Evolutionary conservation across 192 early-diverging fungal species (phyloP).

Genomic region (Phlyctochytrium arcticum): DNA sequence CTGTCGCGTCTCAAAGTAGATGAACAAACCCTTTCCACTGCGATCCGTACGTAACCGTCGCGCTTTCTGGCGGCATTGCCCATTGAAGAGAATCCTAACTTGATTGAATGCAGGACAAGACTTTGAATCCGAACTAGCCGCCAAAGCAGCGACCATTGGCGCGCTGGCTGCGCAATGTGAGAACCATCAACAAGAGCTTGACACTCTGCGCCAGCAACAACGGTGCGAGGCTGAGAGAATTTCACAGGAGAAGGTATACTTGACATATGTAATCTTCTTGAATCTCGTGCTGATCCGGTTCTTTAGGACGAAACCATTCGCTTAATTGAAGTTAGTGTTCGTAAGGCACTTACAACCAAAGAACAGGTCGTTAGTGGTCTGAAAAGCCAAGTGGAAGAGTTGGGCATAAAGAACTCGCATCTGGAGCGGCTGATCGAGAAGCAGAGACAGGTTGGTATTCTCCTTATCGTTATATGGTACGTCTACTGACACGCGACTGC

Average conservation of each 20-base stretch:
- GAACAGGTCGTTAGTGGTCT: constrained; percentile 41
- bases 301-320: constrained; percentile 38
- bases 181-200: constrained; percentile 15
- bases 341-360: constrained; percentile 34
- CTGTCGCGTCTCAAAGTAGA: constrained; percentile 40
- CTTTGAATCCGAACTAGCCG: constrained; percentile 26
- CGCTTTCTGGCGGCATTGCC: not conserved
- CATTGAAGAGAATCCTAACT: not conserved
- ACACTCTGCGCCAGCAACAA: constrained; percentile 7
- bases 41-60: constrained; percentile 23
- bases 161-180: constrained; percentile 19
- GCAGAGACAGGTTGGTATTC: constrained; percentile 39
- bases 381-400: constrained; percentile 38
- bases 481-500: not conserved
- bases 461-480: not conserved
- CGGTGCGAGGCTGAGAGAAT: constrained; percentile 25
- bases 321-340: constrained; percentile 42
- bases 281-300: not conserved
- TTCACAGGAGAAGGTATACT: constrained; percentile 50
- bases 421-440: constrained; percentile 48
- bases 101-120: constrained; percentile 17
- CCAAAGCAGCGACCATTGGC: constrained; percentile 22
- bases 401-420: constrained; percentile 31
- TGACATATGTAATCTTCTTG: not conserved
- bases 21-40: constrained; percentile 29